These are phyloP conservation scores for Leishmania guyanensis DNA, from an alignment of 208 protist species.

Conservation along the genomic window DNA sequence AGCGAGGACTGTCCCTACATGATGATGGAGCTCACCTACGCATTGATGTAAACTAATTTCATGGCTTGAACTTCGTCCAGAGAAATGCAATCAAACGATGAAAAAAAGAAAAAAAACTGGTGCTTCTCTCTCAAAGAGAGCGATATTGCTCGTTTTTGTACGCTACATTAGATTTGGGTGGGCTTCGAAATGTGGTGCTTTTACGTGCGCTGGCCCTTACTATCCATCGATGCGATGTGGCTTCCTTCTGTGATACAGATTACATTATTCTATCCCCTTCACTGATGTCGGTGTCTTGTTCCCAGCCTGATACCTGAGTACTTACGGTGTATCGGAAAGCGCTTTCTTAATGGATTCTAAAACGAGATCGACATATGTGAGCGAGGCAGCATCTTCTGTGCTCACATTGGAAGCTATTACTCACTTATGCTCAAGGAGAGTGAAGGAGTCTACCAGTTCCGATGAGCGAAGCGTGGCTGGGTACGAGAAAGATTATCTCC, in stretches of 20 bases:
- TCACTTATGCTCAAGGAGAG: constrained; percentile 31
- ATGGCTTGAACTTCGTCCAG: background rate
- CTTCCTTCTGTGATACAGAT: background rate
- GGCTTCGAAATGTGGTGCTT: background rate
- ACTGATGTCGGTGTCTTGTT: background rate
- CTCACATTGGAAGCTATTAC: constrained; percentile 56
- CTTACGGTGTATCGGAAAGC: background rate
- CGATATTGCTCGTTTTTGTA: background rate
- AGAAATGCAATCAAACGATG: background rate
- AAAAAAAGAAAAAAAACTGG: background rate
- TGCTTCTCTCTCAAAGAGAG: background rate
- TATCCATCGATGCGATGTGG: background rate
- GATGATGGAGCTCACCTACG: constrained; percentile 24
- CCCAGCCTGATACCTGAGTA: background rate
- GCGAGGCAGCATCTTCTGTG: constrained; percentile 51
- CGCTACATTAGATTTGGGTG: background rate
- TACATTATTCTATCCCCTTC: background rate
- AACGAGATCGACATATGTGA: constrained; percentile 30
- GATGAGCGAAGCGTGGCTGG: constrained; percentile 30
- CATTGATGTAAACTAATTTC: constrained; percentile 28
- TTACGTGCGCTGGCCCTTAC: no score
- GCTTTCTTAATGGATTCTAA: constrained; percentile 16
- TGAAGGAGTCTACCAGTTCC: constrained; percentile 6
- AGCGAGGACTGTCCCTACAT: constrained; percentile 26
- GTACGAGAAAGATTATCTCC: constrained; percentile 26